Conservation (phyloP, 2,329 filamentous ascomycete genomes). For the Harringtonia lauricola region DNA sequence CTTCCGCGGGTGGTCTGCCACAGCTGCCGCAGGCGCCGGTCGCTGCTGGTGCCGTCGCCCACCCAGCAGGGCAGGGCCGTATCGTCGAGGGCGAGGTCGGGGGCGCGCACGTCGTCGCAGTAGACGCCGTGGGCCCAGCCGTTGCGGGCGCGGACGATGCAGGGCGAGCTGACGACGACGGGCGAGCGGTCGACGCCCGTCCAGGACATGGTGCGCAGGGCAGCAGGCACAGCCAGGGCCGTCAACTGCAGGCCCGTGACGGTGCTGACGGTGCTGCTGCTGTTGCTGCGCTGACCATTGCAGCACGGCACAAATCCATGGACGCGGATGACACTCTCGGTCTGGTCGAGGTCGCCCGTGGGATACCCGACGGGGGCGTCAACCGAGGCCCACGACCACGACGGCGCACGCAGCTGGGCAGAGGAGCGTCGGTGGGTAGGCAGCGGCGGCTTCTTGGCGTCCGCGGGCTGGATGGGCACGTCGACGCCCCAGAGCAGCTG, state of each 20-base stretch:
- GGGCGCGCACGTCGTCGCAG: constrained; percentile 1
- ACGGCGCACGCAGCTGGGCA: neutral
- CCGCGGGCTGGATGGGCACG: too few relatives aligned
- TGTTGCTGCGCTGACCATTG: too few relatives aligned
- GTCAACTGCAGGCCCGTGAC: too few relatives aligned
- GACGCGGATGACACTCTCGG: neutral
- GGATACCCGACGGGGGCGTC: constrained; percentile 4
- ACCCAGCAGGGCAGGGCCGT: constrained; percentile 3
- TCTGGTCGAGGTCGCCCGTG: neutral
- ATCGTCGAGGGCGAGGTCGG: neutral
- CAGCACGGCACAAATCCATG: neutral
- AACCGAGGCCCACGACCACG: constrained; percentile 6
- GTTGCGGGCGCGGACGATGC: constrained; percentile 1
- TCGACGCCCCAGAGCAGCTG: constrained; percentile 3
- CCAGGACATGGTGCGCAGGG: too few relatives aligned
- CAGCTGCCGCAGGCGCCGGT: too few relatives aligned
- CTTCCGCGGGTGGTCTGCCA: too few relatives aligned
- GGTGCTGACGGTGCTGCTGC: too few relatives aligned
- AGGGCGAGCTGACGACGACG: too few relatives aligned
- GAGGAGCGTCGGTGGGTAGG: neutral
- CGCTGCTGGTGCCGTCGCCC: too few relatives aligned
- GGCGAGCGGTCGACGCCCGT: too few relatives aligned
- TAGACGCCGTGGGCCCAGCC: neutral
- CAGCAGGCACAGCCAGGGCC: too few relatives aligned
- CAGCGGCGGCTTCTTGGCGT: neutral